Base-by-base conservation (phyloP, 495 filamentous ascomycete species). In the Aspergillus sclerotioniger region DNA sequence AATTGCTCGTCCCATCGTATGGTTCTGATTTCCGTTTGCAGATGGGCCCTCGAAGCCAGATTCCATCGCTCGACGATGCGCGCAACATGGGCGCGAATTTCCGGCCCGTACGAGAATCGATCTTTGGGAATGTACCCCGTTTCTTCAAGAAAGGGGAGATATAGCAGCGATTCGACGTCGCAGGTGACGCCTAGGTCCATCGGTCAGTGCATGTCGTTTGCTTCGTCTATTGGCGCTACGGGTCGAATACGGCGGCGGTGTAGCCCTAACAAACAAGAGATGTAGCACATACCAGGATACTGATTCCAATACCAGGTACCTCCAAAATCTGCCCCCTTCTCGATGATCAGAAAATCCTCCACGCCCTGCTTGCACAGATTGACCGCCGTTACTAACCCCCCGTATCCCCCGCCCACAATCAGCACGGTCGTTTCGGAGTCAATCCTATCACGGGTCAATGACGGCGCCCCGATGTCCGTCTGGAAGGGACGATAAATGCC, bases 101-200 rank as follows among this genome's bases (percentile, higher is more conserved):
- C 72, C 2, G 41, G 17, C 0, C 65, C 69, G 0, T n/a, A 19
- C 0, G 59, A 48, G 48, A 72, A 76, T 45, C 59, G 56, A 8
- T 76, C 70, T 21, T 62, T 73, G 1, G 84, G 84, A 49, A 85
- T 70, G 59, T 81, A 86, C 0, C 77, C 80, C 6, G 76, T 85
- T 63, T 86, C 84, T 45, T 87, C 84, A 10, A 87, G 66, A 10
- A 83, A 62, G 0, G 84, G 83, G 65, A 87, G 56, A 35, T 74
- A 76, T 15, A 58, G 54, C 29, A 67, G 67, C 10, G 60, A 62
- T 41, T 75, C 70, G 28, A 66, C 53, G 52, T 75, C 70, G 35
- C 70, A 71, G 13, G 33, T 49, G 6, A 67, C 39, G 6, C 74
- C 73, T 33, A n/a, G 32, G 6, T 10, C 32, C 6, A 33, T 6